Evolutionary conservation across 768 basidiomycete genomes (phyloP), one percentile per base, ranked within the genome.

Genomic region (Suillus brevipes): DNA sequence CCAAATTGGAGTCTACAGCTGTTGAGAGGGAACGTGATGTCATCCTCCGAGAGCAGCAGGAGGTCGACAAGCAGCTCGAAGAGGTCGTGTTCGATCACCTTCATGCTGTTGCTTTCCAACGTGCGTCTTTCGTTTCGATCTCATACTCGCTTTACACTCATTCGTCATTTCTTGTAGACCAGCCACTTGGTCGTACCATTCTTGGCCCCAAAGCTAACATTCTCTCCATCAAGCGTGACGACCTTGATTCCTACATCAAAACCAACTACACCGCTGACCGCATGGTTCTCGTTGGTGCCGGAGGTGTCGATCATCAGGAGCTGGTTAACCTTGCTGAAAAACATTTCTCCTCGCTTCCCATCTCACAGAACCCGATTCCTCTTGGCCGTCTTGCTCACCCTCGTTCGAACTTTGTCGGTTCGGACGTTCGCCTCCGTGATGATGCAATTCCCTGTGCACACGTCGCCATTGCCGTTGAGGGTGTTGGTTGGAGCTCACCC

Each of bases 41-140:
- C 49, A 99, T 99, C 70, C 78, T 99, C 63, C 85, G 97, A 67
- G 97, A 99, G 78, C 96, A 97, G 81, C 93, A 98, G 81, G 97
- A 99, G 82, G 97, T 99, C 37, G 95, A 97, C 81, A 99, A 99
- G 82, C 95, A 97, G 83, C 79, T 92, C 60, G 96, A 98, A 81
- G 97, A 99, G 78, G 96, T 99, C 72, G 94, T 99, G 10, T 99
- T 99, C 72, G 97, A 99, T 81, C 97, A 99, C 76, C 80, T 99
- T 65, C 97, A 99, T 78, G 84, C 97, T 53, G 89, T 98, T 67
- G 97, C 97, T 62, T 99, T 95, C 87, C 94, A 96, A 80, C 88
- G 96, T 96, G 74, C 70, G 87, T 82, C 20, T 49, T 53, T 61
- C 55, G 43, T 61, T 18, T 38, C 38, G 43, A 12, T 47, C 60